Percentiles rank a stretch among this genome's conserved stretches.
These are phyloP conservation scores for Talaromyces islandicus DNA, from an alignment of 2,329 filamentous ascomycete genomes.

Conservation along the genomic window DNA sequence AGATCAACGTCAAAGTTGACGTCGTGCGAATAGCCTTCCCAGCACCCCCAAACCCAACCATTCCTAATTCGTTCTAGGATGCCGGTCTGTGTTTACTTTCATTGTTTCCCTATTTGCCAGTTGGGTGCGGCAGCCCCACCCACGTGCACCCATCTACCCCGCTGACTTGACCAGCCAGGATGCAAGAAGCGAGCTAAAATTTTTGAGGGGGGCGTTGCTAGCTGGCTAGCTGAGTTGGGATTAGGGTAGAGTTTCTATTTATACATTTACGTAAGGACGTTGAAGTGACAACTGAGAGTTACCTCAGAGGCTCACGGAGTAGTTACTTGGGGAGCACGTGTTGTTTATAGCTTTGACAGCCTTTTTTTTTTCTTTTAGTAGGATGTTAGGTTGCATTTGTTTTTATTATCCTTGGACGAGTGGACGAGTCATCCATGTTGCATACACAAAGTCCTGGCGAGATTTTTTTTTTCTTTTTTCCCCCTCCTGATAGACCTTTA, in stretches of 20 bases:
- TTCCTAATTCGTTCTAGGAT: background rate
- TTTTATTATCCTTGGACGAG: too few relatives aligned
- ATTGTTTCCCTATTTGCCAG: background rate
- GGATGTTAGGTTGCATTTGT: too few relatives aligned
- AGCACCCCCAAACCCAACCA: background rate
- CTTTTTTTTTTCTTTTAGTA: too few relatives aligned
- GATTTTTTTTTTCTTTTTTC: too few relatives aligned
- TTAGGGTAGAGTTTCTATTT: background rate
- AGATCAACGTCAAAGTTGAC: background rate
- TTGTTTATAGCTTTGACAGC: background rate
- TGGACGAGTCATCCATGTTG: too few relatives aligned
- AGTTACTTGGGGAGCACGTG: background rate
- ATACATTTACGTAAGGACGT: too few relatives aligned
- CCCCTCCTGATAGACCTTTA: too few relatives aligned
- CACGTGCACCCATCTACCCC: background rate
- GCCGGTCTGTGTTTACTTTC: background rate
- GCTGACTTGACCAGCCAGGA: background rate
- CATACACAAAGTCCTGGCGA: too few relatives aligned
- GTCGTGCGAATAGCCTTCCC: background rate
- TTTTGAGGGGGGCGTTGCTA: background rate
- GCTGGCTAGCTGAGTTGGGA: background rate
- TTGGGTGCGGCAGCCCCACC: background rate
- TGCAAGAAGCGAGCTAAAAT: background rate
- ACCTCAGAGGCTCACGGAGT: too few relatives aligned
- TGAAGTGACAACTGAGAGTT: too few relatives aligned